Base-by-base conservation (phyloP, 352 stramenopile species). In the Halophytophthora batemanensis region DNA sequence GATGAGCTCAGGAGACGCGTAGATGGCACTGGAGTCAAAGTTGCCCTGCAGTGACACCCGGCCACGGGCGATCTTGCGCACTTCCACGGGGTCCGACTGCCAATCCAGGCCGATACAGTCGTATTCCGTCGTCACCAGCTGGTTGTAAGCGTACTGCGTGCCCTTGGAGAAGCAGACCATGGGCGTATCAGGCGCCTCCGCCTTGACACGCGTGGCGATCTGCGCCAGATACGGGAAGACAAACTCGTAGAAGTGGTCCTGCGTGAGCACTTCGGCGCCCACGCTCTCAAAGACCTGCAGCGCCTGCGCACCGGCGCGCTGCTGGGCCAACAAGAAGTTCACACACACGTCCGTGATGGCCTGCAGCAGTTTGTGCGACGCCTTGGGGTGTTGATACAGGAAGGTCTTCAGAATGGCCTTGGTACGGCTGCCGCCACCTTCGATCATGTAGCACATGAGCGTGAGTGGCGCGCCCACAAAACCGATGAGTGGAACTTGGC, bases 371-470 rank as follows among this genome's bases (percentile, higher is more conserved):
- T 84, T 81, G 57, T 95, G 83, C 6, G 93, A 88, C 17, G 83
- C 93, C 43, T 97, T 70, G 1, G 95, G 90, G 62, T 99, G 73
- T 51, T 97, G 70, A 56, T 95, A 91, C 19, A 99, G 61, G 77
- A 97, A 99, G n/a, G 87, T 87, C 76, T 98, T 96, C 42, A 96
- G 87, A 56, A 97, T 79, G 18, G 90, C 78, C 56, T 93, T 95
- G 43, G 98, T 99, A 62, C 96, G 97, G 56, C 93, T 98, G 33
- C 90, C 96, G 21, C 93, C 93, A 54, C 96, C 96, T 44, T 98
- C 97, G 22, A 99, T 95, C 94, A 99, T 99, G 79, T 99, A 99
- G 75, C 93, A 98, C 44, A 99, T 81, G 37, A 99, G 83, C 31
- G 96, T 99, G 56, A 97, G 96, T 12, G 97, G 97, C 14, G 85